Evolutionary conservation across 768 basidiomycete genomes (phyloP), one percentile per base, ranked within the genome.

Genomic region (Pulveroboletus sp.): DNA sequence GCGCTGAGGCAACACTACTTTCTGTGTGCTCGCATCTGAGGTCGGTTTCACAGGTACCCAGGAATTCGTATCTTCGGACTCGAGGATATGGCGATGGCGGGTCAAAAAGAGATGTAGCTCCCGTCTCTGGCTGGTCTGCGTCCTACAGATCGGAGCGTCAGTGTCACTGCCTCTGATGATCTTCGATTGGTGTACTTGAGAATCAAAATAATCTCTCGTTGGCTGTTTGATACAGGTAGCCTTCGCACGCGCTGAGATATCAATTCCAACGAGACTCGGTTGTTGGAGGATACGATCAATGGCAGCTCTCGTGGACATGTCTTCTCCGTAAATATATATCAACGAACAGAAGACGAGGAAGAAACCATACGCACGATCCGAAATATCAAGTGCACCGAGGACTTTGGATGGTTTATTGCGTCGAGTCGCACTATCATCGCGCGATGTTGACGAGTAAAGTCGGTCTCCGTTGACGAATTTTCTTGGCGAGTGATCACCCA

Each of bases 261-360:
- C 17, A 8, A 68, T 49, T 20, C 64, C 65, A 23, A 62, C 36
- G 19, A 67, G 57, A 43, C 52, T 56, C 13, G 67, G 57, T 35
- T 55, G 50, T 17, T 50, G 42, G 29, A 67, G 64, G 39, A 68
- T 63, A 17, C 63, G 55, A 4, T 63, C 53, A 37, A 68, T 60
- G n/a, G 67, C 63, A 45, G 63, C 58, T 34, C 68, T 62, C 45
- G 62, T 56, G 27, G 65, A 61, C 22, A 38, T 22, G 23, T 69
- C 65, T 67, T 43, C 32, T 30, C 44, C 36, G 19, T n/a, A 20
- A 29, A 20, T 26, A 42, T n/a, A 41, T 19, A 35, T 58, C 41
- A 51, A 39, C 26, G 10, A n/a, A 47, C 27, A 54, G 29, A 45
- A 47, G 24, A 34, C 17, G n/a, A 20, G 4, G 34, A 38, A 35